phyloP scores from a whole-genome alignment of 2,329 filamentous ascomycete genomes.

The Fusarium ambrosium region DNA sequence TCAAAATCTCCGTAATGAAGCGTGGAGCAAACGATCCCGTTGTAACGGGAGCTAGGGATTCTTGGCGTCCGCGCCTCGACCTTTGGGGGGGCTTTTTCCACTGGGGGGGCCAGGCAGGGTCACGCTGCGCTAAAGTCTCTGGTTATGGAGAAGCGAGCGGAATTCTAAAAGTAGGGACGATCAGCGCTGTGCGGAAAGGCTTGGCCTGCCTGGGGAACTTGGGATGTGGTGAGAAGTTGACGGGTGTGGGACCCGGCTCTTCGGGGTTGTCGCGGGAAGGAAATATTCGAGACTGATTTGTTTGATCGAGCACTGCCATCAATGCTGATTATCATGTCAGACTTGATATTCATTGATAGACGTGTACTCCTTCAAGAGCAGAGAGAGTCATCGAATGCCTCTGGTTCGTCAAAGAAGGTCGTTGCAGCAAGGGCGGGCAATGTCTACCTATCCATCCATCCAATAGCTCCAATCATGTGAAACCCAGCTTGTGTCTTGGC shows the following conservation, averaged over 20 bases:
- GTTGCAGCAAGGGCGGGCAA: background rate
- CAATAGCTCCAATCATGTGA: background rate
- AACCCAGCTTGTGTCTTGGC: background rate
- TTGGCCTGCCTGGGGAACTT: background rate
- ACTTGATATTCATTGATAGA: background rate
- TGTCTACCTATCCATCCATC: background rate
- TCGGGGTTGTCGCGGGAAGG: background rate
- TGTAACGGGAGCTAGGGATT: conserved; percentile 2
- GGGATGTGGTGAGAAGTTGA: background rate
- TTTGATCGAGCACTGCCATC: background rate
- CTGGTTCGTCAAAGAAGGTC: background rate
- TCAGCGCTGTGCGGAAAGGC: background rate
- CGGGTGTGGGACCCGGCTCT: background rate
- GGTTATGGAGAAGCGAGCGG: background rate
- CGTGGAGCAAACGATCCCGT: background rate
- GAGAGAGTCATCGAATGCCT: background rate
- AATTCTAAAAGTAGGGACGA: conserved; percentile 2
- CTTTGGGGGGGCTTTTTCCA: background rate
- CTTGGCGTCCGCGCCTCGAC: conserved; percentile 3
- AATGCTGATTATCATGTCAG: background rate
- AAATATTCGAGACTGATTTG: background rate
- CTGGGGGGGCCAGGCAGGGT: background rate
- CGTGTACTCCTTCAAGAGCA: background rate
- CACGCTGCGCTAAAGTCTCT: background rate
- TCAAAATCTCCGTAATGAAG: conserved; percentile 1